A percentile compares a stretch with the other conserved stretches of the same genome.
Conservation (phyloP, 352 stramenopile genomes). For the Globisporangium nodosum region DNA sequence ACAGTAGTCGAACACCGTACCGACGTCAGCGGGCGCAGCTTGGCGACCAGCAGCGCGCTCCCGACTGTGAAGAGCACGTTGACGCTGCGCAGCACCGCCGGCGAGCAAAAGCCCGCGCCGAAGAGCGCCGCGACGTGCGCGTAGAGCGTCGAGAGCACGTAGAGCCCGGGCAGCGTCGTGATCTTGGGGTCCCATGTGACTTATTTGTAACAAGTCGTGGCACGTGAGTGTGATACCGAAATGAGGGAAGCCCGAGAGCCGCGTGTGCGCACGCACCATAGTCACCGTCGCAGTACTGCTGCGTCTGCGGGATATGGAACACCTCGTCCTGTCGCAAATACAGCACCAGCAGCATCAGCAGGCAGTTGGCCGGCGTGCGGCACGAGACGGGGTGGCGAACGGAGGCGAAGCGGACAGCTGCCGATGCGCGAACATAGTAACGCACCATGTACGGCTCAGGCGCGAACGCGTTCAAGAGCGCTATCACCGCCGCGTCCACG, state of each 20-base stretch:
- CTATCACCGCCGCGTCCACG: constrained; percentile 23
- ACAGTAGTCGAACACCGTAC: constrained; percentile 5
- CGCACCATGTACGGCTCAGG: constrained; percentile 66
- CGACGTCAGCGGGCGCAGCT: constrained; percentile 35
- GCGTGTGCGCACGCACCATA: constrained; percentile 34
- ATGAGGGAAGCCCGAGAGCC: neutral
- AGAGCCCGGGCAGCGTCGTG: constrained; percentile 89
- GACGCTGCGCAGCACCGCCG: constrained; percentile 52
- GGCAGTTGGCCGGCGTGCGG: neutral
- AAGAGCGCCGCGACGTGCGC: constrained; percentile 17
- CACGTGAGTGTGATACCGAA: neutral
- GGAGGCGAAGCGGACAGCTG: too few species aligned
- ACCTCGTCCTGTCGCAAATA: constrained; percentile 73
- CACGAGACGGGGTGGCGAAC: neutral
- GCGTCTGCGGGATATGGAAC: constrained; percentile 77
- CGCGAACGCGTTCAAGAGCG: constrained; percentile 30
- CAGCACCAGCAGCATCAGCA: neutral
- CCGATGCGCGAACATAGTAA: too few species aligned
- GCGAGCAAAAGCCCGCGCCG: constrained; percentile 40
- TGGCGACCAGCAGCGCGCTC: constrained; percentile 43
- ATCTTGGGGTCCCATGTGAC: constrained; percentile 90
- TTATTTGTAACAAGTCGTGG: too few species aligned
- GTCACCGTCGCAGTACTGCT: constrained; percentile 68
- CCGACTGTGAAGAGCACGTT: constrained; percentile 80
- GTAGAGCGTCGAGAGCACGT: constrained; percentile 53